Base-by-base conservation (phyloP, 306 rosid genomes). In the Vachellia pachyceras region DNA sequence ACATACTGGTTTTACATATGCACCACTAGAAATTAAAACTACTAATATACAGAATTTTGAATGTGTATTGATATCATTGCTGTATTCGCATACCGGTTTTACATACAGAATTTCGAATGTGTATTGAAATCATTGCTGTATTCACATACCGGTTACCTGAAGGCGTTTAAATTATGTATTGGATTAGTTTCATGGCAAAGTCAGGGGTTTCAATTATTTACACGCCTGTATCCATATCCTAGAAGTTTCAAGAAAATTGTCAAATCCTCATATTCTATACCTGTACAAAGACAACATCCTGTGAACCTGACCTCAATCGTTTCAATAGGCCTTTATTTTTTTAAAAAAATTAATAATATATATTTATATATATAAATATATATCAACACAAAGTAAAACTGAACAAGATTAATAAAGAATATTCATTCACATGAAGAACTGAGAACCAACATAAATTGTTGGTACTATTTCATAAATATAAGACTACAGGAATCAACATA, bases 1-100 rank as follows among this genome's bases (percentile, higher is more conserved):
- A n/a, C n/a, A 25, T 63, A 33, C 69, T 15, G 18, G 58, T 29
- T 60, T 25, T 52, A 39, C 36, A 54, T 10, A 49, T 11, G 8
- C 58, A 67, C 12, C 17, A 41, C 22, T 67, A 36, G 29, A 41
- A 45, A 80, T 39, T 23, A 73, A 52, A 45, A 80, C 25, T 25
- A 73, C 54, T 36, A 42, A 44, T 42, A 44, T 35, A 46, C 37
- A 18, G 22, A 52, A 52, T 67, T 37, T 20, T 36, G 3, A 18
- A 37, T 18, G 47, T 17, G 46, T 67, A 39, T 22, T 22, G 29
- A 39, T 67, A 8, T 4, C 33, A n/a, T 18, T 15, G 49, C 70
- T 5, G 22, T 65, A 65, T 15, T 6, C 5, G 23, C 10, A 36
- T 65, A 35, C 42, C 8, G 3, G n/a, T n/a, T n/a, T n/a, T n/a